Evolutionary conservation across 441 rosid species (phyloP).

Genomic region (Adansonia rubrostipa): DNA sequence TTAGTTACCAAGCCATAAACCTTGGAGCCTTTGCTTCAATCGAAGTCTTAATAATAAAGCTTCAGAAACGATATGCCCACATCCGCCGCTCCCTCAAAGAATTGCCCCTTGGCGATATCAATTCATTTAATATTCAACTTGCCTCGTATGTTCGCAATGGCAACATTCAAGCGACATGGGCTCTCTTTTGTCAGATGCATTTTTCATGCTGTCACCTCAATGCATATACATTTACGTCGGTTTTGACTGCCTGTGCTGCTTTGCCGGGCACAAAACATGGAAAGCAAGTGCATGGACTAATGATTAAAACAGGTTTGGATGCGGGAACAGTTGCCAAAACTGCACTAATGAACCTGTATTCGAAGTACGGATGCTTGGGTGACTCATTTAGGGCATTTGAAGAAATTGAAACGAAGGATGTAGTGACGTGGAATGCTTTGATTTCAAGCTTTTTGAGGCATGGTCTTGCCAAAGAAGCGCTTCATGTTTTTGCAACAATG

Average conservation of each 20-base stretch:
- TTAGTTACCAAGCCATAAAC: constrained; percentile 23
- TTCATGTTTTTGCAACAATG: constrained; percentile 58
- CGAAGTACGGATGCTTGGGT: constrained; percentile 50
- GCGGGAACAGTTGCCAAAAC: constrained; percentile 63
- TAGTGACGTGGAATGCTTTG: constrained; percentile 77
- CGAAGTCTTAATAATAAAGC: background rate
- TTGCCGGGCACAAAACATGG: constrained; percentile 54
- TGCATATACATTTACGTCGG: constrained; percentile 68
- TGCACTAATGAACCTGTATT: constrained; percentile 71
- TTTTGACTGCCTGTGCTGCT: constrained; percentile 63
- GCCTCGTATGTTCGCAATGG: constrained; percentile 47
- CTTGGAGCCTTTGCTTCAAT: background rate
- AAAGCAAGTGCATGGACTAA: constrained; percentile 70
- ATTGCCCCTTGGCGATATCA: constrained; percentile 48
- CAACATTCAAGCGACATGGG: constrained; percentile 52
- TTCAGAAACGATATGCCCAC: constrained; percentile 15
- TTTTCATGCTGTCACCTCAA: constrained; percentile 41
- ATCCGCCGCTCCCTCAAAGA: constrained; percentile 49
- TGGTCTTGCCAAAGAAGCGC: constrained; percentile 56
- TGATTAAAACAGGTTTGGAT: constrained; percentile 63
- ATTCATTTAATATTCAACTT: constrained; percentile 56
- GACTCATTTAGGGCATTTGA: constrained; percentile 58
- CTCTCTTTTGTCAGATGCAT: constrained; percentile 52
- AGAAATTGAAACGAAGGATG: constrained; percentile 58
- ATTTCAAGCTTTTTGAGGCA: constrained; percentile 61